Evolutionary conservation across 2,329 filamentous ascomycete species (phyloP).

Genomic region (Hypoxylon sp.): DNA sequence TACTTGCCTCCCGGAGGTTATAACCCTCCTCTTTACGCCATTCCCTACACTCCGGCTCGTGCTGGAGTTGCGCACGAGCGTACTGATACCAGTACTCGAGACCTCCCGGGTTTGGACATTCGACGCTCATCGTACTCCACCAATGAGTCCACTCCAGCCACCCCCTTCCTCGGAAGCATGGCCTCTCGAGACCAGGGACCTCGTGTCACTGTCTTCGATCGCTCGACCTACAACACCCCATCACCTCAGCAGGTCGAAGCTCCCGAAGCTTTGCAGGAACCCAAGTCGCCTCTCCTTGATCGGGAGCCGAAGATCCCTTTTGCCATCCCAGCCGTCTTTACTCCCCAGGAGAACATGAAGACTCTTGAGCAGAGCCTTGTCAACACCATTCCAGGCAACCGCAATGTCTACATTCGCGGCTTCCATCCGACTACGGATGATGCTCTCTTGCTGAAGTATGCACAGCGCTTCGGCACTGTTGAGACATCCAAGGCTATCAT

Average conservation of each 20-base stretch:
- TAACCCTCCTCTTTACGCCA: slow-evolving; percentile 44
- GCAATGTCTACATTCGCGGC: slow-evolving; percentile 98
- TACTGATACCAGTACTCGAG: slow-evolving; percentile 63
- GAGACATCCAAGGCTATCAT: slow-evolving; percentile 99
- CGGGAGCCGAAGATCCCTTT: slow-evolving; percentile 87
- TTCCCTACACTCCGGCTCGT: slow-evolving; percentile 66
- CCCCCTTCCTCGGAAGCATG: slow-evolving; percentile 73
- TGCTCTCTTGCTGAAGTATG: slow-evolving; percentile 85
- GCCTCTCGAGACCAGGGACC: slow-evolving; percentile 72
- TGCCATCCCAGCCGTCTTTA: slow-evolving; percentile 91
- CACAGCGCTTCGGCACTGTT: slow-evolving; percentile 90
- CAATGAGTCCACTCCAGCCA: slow-evolving; percentile 76
- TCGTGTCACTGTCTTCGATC: slow-evolving; percentile 72
- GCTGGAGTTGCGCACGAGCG: slow-evolving; percentile 62
- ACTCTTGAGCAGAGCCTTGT: slow-evolving; percentile 94
- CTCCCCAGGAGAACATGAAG: slow-evolving; percentile 87
- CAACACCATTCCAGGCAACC: slow-evolving; percentile 91
- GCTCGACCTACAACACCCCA: slow-evolving; percentile 76
- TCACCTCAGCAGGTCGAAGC: slow-evolving; percentile 73
- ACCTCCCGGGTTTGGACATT: slow-evolving; percentile 75
- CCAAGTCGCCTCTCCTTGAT: slow-evolving; percentile 72
- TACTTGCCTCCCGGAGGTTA: slow-evolving; percentile 58
- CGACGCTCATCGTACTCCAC: slow-evolving; percentile 78
- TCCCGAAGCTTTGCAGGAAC: slow-evolving; percentile 56
- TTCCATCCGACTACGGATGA: slow-evolving; percentile 96